Base-by-base conservation (phyloP, 768 basidiomycete genomes). In the Imleria badia region DNA sequence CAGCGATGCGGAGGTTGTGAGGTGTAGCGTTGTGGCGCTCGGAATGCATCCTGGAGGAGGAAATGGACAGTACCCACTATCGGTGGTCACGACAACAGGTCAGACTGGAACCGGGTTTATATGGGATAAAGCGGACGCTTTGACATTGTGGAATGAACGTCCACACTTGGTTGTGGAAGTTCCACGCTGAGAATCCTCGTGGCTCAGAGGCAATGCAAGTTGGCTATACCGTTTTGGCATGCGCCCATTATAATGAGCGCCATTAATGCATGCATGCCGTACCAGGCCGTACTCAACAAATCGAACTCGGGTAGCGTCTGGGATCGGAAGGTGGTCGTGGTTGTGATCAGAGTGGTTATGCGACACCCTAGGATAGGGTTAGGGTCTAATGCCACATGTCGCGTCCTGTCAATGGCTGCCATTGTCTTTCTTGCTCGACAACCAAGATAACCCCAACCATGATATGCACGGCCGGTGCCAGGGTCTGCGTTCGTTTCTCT, bases 91-190 rank as follows among this genome's bases (percentile, higher is more conserved):
- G 46, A 46, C 23, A 20, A 34, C 33, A 19, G 19, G 43, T 40
- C n/a, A 51, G 45, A 46, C 26, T 23, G 26, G 22, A 23, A 33
- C 22, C 26, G 19, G 9, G 23, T 56, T 61, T 68, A 68, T 69
- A 64, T 63, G 36, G 33, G 34, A 48, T 14, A 33, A 45, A 55
- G 51, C 56, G 36, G 45, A 57, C 52, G 66, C 66, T 66, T 67
- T 69, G 66, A 58, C 63, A 60, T 58, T 51, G 59, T 55, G 47
- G 59, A 49, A 44, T 51, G 54, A 45, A 45, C 14, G 50, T 57
- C 65, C 66, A 67, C 63, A 60, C 48, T 41, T 47, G 60, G 54
- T 54, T 35, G 60, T 54, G 54, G 33, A 52, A 15, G 58, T 49
- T 55, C 60, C 63, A 59, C 62, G 50, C 15, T 45, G 44, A 47